Evolutionary conservation across 2,329 filamentous ascomycete genomes (phyloP), one percentile per base, ranked within the genome.

Genomic region (Teratosphaeria epicoccoides): DNA sequence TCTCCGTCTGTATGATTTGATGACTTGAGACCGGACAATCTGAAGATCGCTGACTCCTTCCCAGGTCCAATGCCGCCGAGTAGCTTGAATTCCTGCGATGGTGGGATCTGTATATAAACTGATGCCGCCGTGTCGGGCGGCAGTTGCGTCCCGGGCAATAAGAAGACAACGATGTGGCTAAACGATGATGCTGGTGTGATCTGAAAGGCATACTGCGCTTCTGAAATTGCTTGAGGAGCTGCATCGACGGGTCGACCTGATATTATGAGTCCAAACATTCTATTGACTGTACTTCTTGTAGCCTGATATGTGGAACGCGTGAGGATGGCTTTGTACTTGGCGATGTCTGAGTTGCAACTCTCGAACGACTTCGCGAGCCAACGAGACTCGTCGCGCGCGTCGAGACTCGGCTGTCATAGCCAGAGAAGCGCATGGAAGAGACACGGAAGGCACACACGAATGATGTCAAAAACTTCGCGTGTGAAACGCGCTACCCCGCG

Each of bases 41-140:
- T 89, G 76, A 97, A 96, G 52, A 97, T 86, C 29, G 90, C 88
- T 59, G 85, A 91, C 61, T 93, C 89, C 66, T 96, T 96, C 52
- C 90, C 88, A 29, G 87, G 84, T 1, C 87, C 90, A 51, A 98
- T 83, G 47, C 84, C 93, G 56, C 94, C 93, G 4, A 97, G 81
- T 62, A 98, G 88, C 54, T 79, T 82, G 72, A 95, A 95, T 46
- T 84, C 80, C 67, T 59, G 68, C 50, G 70, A 61, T 7, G 71
- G 71, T 2, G 82, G 79, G n/a, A 85, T 73, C 58, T 90, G 85
- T 46, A 95, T 79, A 72, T 96, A 97, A 57, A 98, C 91, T 46
- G 89, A 87, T 12, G 90, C 93, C 4, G 88, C 91, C 20, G 86
- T 86, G 59, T 81, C 79, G 3, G 79, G 74, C 0, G 90, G 90